These are phyloP conservation scores for Murraya koenigii DNA, from an alignment of 345 rosid species.

Conservation along the genomic window DNA sequence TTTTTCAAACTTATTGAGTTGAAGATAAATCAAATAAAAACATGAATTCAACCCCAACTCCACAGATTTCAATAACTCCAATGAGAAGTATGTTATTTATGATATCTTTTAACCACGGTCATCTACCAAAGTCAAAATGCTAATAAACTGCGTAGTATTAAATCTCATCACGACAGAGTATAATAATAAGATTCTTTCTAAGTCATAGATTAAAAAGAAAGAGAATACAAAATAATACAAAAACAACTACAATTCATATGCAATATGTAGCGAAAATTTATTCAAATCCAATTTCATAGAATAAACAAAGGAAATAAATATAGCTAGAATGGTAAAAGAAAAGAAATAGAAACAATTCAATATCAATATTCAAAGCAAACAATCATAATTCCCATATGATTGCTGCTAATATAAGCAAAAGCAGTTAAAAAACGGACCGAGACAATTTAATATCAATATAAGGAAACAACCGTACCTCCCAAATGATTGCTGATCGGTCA, in stretches of 20 bases:
- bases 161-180: not conserved
- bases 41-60: not conserved
- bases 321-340: not conserved
- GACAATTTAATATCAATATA: not conserved
- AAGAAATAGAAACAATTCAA: not conserved
- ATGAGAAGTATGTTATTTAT: not conserved
- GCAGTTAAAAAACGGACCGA: not conserved
- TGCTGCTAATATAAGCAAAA: slow-evolving; percentile 19
- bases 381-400: slow-evolving; percentile 61
- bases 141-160: not conserved
- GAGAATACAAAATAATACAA: not conserved
- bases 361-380: slow-evolving; percentile 1
- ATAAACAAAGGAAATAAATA: not conserved
- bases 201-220: not conserved
- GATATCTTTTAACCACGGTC: not conserved
- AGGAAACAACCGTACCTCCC: slow-evolving; percentile 47
- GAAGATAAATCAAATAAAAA: not conserved
- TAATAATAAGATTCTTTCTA: not conserved
- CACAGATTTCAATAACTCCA: not conserved
- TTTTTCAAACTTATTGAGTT: not conserved
- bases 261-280: not conserved
- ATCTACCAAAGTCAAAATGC: slow-evolving; percentile 1
- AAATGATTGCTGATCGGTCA: slow-evolving; percentile 58
- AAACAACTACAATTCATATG: not conserved
- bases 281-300: not conserved